Evolutionary conservation across 768 basidiomycete species (phyloP).

Genomic region (Scleroderma bovista): DNA sequence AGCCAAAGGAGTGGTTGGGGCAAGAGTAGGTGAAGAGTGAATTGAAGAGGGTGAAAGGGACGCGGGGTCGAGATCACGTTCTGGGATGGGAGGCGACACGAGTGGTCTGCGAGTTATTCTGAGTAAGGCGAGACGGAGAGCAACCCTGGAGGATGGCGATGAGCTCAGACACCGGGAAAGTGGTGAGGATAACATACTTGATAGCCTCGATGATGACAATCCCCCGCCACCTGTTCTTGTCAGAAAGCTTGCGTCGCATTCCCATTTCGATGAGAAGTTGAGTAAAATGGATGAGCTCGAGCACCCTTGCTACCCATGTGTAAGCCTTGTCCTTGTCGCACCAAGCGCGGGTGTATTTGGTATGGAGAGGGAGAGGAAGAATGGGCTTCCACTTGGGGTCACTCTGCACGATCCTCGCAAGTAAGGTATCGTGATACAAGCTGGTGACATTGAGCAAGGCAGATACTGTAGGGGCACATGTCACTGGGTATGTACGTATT

Average conservation of each 20-base stretch:
- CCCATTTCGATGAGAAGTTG: conserved; percentile 91
- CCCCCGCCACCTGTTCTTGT: conserved; percentile 64
- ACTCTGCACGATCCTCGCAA: conserved; percentile 56
- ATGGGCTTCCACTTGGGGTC: conserved; percentile 71
- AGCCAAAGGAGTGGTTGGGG: conserved; percentile 48
- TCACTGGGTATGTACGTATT: conserved; percentile 8
- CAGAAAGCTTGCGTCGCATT: conserved; percentile 62
- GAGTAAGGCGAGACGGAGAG: conserved; percentile 69
- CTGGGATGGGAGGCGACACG: conserved; percentile 73
- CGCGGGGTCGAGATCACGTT: conserved; percentile 81
- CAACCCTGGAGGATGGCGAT: conserved; percentile 44
- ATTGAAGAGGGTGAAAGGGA: conserved; percentile 50
- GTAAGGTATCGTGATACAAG: conserved; percentile 94
- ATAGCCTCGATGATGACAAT: conserved; percentile 73
- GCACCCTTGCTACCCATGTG: conserved; percentile 68
- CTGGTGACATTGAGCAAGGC: conserved; percentile 82
- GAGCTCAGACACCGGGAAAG: conserved; percentile 1
- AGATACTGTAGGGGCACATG: conserved; percentile 54
- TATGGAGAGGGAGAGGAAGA: conserved; percentile 71
- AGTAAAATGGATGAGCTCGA: conserved; percentile 74
- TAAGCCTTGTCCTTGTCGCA: conserved; percentile 62
- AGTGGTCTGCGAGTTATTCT: conserved; percentile 73
- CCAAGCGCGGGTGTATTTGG: conserved; percentile 90
- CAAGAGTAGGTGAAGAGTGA: conserved; percentile 55
- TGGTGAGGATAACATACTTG: conserved; percentile 56